These are phyloP conservation scores for Dioscorea zingiberensis DNA, from an alignment of 106 monocot species.

Conservation along the genomic window DNA sequence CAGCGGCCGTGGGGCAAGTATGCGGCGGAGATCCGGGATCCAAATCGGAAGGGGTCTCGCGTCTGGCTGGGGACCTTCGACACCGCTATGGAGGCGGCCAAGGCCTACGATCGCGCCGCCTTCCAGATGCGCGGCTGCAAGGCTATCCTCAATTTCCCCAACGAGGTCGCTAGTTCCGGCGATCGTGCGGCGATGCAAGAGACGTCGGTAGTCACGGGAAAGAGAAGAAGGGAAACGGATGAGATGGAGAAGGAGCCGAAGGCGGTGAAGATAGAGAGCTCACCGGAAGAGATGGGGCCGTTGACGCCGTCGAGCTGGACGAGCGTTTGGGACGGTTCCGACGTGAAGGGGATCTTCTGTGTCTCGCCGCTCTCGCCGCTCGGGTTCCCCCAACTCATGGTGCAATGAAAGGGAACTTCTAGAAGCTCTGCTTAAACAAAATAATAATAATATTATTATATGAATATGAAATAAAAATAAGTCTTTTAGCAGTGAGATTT, in stretches of 20 bases:
- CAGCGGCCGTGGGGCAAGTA: slow-evolving; percentile 84
- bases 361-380: slow-evolving; percentile 46
- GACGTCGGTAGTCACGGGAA: neutral
- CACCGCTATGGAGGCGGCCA: slow-evolving; percentile 60
- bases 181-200: no score
- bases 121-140: slow-evolving; percentile 63
- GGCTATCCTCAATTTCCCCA: slow-evolving; percentile 85
- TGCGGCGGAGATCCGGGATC: slow-evolving; percentile 65
- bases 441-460: no score
- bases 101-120: slow-evolving; percentile 74
- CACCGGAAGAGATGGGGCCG: neutral
- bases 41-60: slow-evolving; percentile 52
- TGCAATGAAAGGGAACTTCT: neutral
- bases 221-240: slow-evolving; percentile 9
- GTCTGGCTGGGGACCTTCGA: slow-evolving; percentile 78
- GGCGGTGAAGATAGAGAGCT: slow-evolving; percentile 18
- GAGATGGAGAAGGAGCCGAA: slow-evolving; percentile 1
- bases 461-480: no score
- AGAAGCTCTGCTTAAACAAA: no score
- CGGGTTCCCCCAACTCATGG: slow-evolving; percentile 31
- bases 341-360: slow-evolving; percentile 14
- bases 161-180: slow-evolving; percentile 32
- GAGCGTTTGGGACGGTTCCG: slow-evolving; percentile 9
- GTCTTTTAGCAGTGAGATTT: no score
- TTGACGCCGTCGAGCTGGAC: slow-evolving; percentile 31